phyloP scores from a whole-genome alignment of 306 rosid genomes.

The Prosopis cineraria region DNA sequence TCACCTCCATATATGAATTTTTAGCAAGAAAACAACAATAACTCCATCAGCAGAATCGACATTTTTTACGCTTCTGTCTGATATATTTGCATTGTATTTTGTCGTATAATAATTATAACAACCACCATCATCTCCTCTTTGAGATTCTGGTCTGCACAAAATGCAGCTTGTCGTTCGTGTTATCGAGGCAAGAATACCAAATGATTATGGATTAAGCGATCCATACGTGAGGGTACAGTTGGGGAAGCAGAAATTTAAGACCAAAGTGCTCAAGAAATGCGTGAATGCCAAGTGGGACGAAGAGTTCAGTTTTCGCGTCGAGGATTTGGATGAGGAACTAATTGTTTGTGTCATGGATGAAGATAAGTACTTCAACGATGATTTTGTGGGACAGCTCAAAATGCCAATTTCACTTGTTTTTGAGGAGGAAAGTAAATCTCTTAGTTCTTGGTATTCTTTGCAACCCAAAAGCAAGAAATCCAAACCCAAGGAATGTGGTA shows the following conservation, averaged over 20 bases:
- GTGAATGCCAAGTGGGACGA: slow-evolving; percentile 81
- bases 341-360: slow-evolving; percentile 72
- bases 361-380: slow-evolving; percentile 82
- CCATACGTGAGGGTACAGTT: slow-evolving; percentile 76
- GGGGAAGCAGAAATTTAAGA: slow-evolving; percentile 77
- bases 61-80: slow-evolving; percentile 25
- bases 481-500: slow-evolving; percentile 85
- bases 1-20: background rate
- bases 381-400: slow-evolving; percentile 65
- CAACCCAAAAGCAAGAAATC: slow-evolving; percentile 66
- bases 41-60: background rate
- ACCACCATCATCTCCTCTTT: background rate
- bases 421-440: slow-evolving; percentile 61
- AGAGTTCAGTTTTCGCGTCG: slow-evolving; percentile 76
- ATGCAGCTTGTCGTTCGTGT: slow-evolving; percentile 89
- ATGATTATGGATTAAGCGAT: slow-evolving; percentile 68
- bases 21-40: background rate
- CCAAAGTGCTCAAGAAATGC: slow-evolving; percentile 77
- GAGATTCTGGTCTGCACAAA: background rate
- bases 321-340: slow-evolving; percentile 69
- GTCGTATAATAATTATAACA: background rate
- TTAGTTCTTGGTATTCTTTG: slow-evolving; percentile 78
- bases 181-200: slow-evolving; percentile 68
- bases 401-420: slow-evolving; percentile 68
- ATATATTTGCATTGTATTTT: slow-evolving; percentile 4